Conservation (phyloP, 768 basidiomycete genomes). For the Termitomyces sp. region DNA sequence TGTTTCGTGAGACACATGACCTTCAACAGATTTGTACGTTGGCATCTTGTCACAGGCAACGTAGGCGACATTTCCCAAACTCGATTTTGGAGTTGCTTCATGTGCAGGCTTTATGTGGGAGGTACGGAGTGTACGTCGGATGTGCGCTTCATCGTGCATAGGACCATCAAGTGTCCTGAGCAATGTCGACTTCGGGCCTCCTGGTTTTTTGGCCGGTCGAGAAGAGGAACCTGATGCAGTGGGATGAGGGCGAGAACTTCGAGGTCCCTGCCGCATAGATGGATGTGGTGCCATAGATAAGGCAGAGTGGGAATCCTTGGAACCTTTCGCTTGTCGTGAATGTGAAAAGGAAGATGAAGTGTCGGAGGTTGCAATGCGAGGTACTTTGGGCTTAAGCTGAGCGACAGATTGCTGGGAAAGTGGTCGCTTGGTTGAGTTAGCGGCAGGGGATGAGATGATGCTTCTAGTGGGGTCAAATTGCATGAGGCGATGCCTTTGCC, state of each 20-base stretch:
- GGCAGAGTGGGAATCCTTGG: conserved; percentile 9
- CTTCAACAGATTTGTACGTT: conserved; percentile 27
- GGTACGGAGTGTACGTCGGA: conserved; percentile 26
- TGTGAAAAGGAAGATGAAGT: conserved; percentile 17
- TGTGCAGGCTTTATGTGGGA: conserved; percentile 26
- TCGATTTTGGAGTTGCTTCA: conserved; percentile 31
- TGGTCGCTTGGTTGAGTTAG: conserved; percentile 36
- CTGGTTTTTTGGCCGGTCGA: conserved; percentile 11
- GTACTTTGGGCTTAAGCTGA: conserved; percentile 20
- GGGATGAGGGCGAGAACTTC: conserved; percentile 9
- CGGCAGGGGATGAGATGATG: conserved; percentile 17
- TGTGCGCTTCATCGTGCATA: conserved; percentile 28
- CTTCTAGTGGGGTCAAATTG: conserved; percentile 40
- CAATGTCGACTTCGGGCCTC: conserved; percentile 1
- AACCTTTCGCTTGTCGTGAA: conserved; percentile 14
- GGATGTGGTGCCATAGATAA: conserved; percentile 25
- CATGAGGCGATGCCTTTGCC: conserved; percentile 54
- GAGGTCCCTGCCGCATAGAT: conserved; percentile 4
- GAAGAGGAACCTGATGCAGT: conserved; percentile 13
- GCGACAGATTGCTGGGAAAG: conserved; percentile 35
- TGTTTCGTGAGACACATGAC: conserved; percentile 19
- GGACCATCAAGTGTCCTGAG: conserved; percentile 25
- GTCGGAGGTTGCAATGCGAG: conserved; percentile 21
- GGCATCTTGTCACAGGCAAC: conserved; percentile 23
- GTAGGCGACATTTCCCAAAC: conserved; percentile 36